Evolutionary conservation across 805 yeast species (phyloP), one percentile per base, ranked within the genome.

Genomic region (Blastobotrys robertii): DNA sequence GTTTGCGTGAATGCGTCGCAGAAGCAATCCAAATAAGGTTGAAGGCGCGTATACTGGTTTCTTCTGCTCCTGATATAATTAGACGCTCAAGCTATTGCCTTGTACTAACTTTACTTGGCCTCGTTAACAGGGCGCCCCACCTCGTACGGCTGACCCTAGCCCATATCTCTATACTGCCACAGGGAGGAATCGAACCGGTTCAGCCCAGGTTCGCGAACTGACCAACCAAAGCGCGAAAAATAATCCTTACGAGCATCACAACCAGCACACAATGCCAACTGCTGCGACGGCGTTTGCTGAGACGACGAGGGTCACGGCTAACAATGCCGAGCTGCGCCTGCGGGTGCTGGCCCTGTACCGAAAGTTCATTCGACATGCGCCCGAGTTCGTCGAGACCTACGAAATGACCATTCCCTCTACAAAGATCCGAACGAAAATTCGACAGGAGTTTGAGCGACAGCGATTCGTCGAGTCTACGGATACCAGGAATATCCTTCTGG

Each of bases 361-460:
- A 51, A 73, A 76, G 59, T 85, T 72, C 58, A 73, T 74, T 57
- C 76, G 79, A 64, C 72, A 52, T 19, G 62, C 64, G 10, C 64
- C 64, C 28, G 46, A 51, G 39, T 53, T 62, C 43, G 60, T 65
- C 67, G 79, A 68, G 74, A 56, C 55, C 57, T 65, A 61, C 52
- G 67, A 59, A 48, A 53, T 60, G 48, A 51, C 56, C 62, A 73
- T 81, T 69, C 90, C 94, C 29, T 77, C 81, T 8, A 78, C 90
- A 33, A 73, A 76, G 48, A 79, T 84, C 45, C 79, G 85, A 63
- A 83, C 94, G 44, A 83, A 81, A 66, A 73, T 85, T 51, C 78
- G 95, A 72, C 92, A 84, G 64, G 92, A 85, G 64, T 85, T 85
- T 53, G 95, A 85, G 65, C 79, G 94, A 67, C 73, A 84, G 57